Conservation (phyloP, 306 rosid species). For the Gastrolobium bilobum region DNA sequence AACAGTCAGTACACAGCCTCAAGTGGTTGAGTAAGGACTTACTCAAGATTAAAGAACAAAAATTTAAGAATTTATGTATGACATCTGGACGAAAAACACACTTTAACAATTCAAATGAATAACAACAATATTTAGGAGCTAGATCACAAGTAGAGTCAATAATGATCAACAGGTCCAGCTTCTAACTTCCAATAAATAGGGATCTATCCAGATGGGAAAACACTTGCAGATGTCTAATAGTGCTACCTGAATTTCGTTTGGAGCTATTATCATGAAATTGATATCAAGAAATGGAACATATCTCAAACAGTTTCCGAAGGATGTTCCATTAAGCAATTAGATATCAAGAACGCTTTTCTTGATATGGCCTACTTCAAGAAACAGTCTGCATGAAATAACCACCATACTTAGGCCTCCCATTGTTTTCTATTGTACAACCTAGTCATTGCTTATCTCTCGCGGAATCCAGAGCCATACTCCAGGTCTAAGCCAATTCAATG, state of each 20-base stretch:
- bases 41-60: constrained; percentile 21
- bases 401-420: not conserved
- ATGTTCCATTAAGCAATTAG: not conserved
- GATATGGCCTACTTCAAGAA: not conserved
- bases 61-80: not conserved
- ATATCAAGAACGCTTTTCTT: constrained; percentile 22
- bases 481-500: constrained; percentile 8
- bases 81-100: not conserved
- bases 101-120: not conserved
- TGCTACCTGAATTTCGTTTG: not conserved
- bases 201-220: not conserved
- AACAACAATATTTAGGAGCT: constrained; percentile 9
- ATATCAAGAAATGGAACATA: not conserved
- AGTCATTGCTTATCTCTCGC: not conserved
- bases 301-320: constrained; percentile 9
- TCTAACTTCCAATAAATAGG: not conserved
- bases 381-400: not conserved
- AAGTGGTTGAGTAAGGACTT: constrained; percentile 8
- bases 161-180: not conserved
- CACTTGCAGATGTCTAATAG: not conserved
- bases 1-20: constrained; percentile 22
- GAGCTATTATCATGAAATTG: not conserved
- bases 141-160: constrained; percentile 11
- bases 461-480: constrained; percentile 14
- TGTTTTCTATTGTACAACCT: constrained; percentile 4